A percentile compares a stretch with the other conserved stretches of the same genome.
Conservation (phyloP, 1,284 basidiomycete species). For the Boletus semigastroideus region DNA sequence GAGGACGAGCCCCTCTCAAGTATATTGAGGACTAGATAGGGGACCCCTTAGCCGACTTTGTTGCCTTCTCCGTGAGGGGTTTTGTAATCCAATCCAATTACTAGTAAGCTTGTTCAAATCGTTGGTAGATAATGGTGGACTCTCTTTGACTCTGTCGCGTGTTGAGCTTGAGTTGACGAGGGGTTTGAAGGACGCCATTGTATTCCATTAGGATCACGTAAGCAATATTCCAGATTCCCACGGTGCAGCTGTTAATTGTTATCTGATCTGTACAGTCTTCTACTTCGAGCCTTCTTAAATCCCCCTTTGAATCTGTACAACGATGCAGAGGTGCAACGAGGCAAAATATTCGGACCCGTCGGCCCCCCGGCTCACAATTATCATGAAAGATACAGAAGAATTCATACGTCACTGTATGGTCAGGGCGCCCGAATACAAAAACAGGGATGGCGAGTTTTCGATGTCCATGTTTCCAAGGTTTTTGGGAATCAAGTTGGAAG, state of each 20-base stretch:
- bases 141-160: no score
- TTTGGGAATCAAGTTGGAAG: constrained; percentile 15
- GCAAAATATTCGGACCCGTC: constrained; percentile 1
- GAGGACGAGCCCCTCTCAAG: no score
- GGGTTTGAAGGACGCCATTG: no score
- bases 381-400: background rate
- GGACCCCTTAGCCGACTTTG: no score
- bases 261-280: background rate
- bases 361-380: constrained; percentile 12
- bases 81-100: no score
- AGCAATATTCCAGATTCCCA: no score
- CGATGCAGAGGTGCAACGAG: background rate
- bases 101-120: no score
- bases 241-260: no score
- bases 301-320: constrained; percentile 7
- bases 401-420: constrained; percentile 12
- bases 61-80: no score
- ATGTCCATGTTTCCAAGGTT: constrained; percentile 9
- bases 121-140: no score
- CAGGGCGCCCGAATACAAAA: constrained; percentile 12
- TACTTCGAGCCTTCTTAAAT: constrained; percentile 8
- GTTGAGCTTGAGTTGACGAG: no score
- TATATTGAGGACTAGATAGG: no score
- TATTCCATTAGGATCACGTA: background rate
- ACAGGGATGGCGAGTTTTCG: constrained; percentile 16